Evolutionary conservation across 169 alveolate species (phyloP).

Genomic region (Plasmodium cynomolgi): DNA sequence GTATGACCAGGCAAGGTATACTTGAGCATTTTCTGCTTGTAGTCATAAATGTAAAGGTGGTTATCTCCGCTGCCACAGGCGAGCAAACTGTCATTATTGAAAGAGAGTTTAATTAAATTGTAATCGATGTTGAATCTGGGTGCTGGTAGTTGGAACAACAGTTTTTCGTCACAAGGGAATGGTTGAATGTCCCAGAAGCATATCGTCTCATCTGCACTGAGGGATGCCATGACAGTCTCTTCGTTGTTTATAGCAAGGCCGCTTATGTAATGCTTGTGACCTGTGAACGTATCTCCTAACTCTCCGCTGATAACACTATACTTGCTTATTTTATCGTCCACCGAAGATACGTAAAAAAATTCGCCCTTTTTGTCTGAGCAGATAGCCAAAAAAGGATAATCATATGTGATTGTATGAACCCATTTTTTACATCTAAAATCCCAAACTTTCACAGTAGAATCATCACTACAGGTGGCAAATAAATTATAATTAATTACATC

Average conservation of each 20-base stretch:
- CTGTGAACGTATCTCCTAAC: constrained; percentile 77
- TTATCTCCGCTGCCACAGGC: constrained; percentile 88
- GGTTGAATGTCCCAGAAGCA: constrained; percentile 89
- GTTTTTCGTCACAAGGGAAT: constrained; percentile 51
- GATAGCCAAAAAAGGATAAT: constrained; percentile 85
- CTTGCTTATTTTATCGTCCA: constrained; percentile 85
- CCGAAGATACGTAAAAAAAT: constrained; percentile 82
- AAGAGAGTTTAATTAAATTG: constrained; percentile 83
- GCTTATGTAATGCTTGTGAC: constrained; percentile 86
- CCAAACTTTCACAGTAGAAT: constrained; percentile 89
- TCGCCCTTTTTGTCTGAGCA: constrained; percentile 84
- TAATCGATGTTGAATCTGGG: constrained; percentile 85
- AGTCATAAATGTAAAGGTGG: constrained; percentile 82
- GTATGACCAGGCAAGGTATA: constrained; percentile 88
- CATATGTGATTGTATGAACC: constrained; percentile 79
- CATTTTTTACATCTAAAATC: constrained; percentile 81
- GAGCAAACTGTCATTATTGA: constrained; percentile 79
- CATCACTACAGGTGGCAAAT: constrained; percentile 87
- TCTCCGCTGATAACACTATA: constrained; percentile 78
- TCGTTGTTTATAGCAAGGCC: constrained; percentile 84
- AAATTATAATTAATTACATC: constrained; percentile 77
- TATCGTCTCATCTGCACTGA: constrained; percentile 85
- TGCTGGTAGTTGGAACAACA: constrained; percentile 1
- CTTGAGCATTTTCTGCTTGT: constrained; percentile 78
- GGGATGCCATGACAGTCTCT: constrained; percentile 82